Evolutionary conservation across 805 yeast genomes (phyloP).

Genomic region (Candida hungchunana): DNA sequence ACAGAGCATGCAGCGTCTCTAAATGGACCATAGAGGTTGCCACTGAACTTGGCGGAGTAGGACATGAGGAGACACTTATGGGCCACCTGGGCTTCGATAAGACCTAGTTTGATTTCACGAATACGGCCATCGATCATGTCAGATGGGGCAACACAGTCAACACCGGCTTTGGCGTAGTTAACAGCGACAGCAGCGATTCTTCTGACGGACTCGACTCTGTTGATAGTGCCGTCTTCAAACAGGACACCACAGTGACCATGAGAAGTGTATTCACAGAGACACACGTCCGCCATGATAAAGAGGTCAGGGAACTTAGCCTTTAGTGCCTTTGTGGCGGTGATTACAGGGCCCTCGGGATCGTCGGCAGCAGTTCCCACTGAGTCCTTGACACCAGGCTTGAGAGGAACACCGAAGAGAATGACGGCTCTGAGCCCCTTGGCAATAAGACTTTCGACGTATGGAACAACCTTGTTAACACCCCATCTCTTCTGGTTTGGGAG

Average conservation of each 20-base stretch:
- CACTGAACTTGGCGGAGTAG: slow-evolving; percentile 91
- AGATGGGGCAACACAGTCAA: slow-evolving; percentile 92
- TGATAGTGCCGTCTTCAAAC: slow-evolving; percentile 80
- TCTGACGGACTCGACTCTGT: slow-evolving; percentile 67
- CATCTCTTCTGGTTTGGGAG: slow-evolving; percentile 85
- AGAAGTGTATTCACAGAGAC: slow-evolving; percentile 92
- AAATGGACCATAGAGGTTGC: slow-evolving; percentile 92
- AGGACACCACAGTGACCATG: slow-evolving; percentile 98
- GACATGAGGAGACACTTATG: slow-evolving; percentile 88
- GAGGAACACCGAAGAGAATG: slow-evolving; percentile 87
- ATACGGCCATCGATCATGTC: slow-evolving; percentile 98
- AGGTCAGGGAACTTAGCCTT: slow-evolving; percentile 69
- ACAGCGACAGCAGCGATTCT: slow-evolving; percentile 94
- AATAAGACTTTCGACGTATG: slow-evolving; percentile 66
- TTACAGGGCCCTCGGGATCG: slow-evolving; percentile 95
- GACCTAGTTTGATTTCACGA: slow-evolving; percentile 78
- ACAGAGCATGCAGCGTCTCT: slow-evolving; percentile 95
- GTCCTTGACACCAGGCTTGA: slow-evolving; percentile 74
- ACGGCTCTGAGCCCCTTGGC: slow-evolving; percentile 82
- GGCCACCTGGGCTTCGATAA: slow-evolving; percentile 76
- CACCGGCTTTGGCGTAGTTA: slow-evolving; percentile 94
- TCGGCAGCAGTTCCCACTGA: slow-evolving; percentile 85
- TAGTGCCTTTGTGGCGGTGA: slow-evolving; percentile 66
- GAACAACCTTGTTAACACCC: slow-evolving; percentile 76
- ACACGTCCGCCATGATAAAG: slow-evolving; percentile 89